Conservation (phyloP, 169 alveolate species). For the Eimeria necatrix region DNA sequence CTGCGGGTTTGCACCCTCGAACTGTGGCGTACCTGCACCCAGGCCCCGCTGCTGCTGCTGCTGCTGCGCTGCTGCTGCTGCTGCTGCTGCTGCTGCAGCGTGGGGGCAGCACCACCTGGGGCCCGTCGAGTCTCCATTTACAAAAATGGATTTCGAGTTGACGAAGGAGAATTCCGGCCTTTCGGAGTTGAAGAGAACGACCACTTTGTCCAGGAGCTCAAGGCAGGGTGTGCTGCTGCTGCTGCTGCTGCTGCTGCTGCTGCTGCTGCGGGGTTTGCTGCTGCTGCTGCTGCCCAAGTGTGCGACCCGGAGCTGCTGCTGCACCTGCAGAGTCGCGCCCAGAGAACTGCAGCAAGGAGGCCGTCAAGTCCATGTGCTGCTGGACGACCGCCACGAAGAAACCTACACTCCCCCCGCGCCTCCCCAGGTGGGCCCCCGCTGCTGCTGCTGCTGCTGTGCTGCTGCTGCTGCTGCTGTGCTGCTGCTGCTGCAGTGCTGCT, state of each 20-base stretch:
- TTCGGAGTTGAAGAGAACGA: constrained; percentile 64
- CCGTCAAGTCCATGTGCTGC: constrained; percentile 85
- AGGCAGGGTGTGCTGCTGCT: constrained; percentile 44
- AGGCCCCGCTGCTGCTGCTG: not conserved
- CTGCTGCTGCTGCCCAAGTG: too few relatives aligned
- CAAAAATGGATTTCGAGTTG: constrained; percentile 75
- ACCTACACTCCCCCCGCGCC: constrained; percentile 58
- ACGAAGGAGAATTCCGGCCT: constrained; percentile 76
- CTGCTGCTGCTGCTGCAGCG: not conserved
- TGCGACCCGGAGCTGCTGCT: not conserved
- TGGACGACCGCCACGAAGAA: constrained; percentile 89
- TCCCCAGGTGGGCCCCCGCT: constrained; percentile 17
- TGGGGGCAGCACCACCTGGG: constrained; percentile 72
- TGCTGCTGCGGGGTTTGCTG: not conserved
- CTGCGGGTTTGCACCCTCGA: not conserved
- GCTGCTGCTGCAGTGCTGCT: too few relatives aligned
- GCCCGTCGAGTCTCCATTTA: constrained; percentile 52
- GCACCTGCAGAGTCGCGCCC: constrained; percentile 59
- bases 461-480: too few relatives aligned
- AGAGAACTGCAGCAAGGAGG: constrained; percentile 79
- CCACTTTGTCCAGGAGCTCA: constrained; percentile 53
- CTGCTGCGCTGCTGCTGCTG: constrained; percentile 17
- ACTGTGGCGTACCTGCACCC: not conserved
- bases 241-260: not conserved
- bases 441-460: not conserved